Conservation (phyloP, 352 stramenopile genomes). For the Phytophthora litchii region DNA sequence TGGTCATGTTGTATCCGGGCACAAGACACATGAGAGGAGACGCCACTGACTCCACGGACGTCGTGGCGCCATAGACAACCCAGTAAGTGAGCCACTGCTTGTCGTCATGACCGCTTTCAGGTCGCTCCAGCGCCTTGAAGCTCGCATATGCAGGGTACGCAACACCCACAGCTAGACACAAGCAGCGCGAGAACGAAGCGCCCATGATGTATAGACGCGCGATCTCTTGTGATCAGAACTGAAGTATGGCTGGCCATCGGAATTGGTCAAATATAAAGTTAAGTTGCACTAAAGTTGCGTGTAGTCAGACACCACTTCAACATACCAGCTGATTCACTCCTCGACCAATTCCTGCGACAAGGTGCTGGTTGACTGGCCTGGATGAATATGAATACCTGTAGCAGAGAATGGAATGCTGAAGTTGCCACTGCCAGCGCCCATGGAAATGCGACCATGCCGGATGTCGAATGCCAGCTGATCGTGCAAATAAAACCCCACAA, state of each 20-base stretch:
- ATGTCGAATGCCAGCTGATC: constrained; percentile 76
- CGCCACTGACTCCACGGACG: constrained; percentile 87
- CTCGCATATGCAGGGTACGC: constrained; percentile 73
- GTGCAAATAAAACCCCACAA: constrained; percentile 70
- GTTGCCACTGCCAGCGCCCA: constrained; percentile 66
- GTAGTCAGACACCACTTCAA: constrained; percentile 23
- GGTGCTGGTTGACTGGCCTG: constrained; percentile 17
- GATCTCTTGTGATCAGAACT: constrained; percentile 1
- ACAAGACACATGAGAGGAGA: constrained; percentile 70
- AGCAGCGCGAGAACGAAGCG: constrained; percentile 50
- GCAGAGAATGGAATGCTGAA: constrained; percentile 78
- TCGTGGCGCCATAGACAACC: constrained; percentile 95
- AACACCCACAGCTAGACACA: constrained; percentile 61
- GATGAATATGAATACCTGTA: constrained; percentile 70
- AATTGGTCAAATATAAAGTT: constrained; percentile 4
- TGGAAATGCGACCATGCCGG: constrained; percentile 54
- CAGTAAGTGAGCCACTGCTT: constrained; percentile 96
- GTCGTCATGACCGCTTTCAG: constrained; percentile 50
- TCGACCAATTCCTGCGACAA: constrained; percentile 12
- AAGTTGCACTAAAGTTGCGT: constrained; percentile 26
- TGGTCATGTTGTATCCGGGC: constrained; percentile 95
- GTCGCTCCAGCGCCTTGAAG: constrained; percentile 77
- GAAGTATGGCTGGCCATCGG: constrained; percentile 8
- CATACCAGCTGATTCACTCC: constrained; percentile 1
- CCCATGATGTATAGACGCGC: constrained; percentile 42